These are phyloP conservation scores for Sclerotinia spermophila DNA, from an alignment of 2,329 filamentous ascomycete genomes.

Conservation along the genomic window DNA sequence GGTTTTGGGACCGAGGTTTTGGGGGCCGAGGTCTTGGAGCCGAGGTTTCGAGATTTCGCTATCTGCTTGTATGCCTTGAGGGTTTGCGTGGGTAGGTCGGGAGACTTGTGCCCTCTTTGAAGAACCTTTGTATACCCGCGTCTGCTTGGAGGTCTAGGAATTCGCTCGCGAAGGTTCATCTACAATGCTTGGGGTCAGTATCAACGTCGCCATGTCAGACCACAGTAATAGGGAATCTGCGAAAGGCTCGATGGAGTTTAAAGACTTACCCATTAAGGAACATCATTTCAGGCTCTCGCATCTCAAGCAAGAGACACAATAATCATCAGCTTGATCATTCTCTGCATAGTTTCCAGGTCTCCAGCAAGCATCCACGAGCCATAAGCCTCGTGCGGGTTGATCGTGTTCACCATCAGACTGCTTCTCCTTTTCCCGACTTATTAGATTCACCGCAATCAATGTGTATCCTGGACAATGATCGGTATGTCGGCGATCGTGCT, in stretches of 20 bases:
- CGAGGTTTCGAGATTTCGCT: not conserved
- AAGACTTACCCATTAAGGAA: not conserved
- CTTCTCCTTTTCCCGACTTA: not conserved
- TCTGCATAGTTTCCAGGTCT: not conserved
- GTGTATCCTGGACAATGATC: not conserved
- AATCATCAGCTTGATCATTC: not conserved
- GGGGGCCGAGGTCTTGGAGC: fast-evolving
- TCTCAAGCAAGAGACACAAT: not conserved
- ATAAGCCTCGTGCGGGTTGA: not conserved
- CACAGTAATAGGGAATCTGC: not conserved
- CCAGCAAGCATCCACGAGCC: not conserved
- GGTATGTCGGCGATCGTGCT: not conserved
- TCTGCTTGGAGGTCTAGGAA: not conserved
- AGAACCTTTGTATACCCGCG: not conserved
- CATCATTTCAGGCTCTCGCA: not conserved
- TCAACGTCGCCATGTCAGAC: not conserved
- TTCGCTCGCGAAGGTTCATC: not conserved
- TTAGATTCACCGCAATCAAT: not conserved
- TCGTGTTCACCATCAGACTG: not conserved
- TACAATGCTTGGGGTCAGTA: not conserved
- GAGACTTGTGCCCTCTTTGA: not conserved
- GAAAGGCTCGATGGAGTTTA: not conserved
- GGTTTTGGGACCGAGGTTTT: not conserved
- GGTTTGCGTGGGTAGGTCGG: not conserved
- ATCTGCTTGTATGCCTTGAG: not conserved